These are phyloP conservation scores for Penicillium expansum DNA, from an alignment of 2,329 filamentous ascomycete genomes.

Conservation along the genomic window DNA sequence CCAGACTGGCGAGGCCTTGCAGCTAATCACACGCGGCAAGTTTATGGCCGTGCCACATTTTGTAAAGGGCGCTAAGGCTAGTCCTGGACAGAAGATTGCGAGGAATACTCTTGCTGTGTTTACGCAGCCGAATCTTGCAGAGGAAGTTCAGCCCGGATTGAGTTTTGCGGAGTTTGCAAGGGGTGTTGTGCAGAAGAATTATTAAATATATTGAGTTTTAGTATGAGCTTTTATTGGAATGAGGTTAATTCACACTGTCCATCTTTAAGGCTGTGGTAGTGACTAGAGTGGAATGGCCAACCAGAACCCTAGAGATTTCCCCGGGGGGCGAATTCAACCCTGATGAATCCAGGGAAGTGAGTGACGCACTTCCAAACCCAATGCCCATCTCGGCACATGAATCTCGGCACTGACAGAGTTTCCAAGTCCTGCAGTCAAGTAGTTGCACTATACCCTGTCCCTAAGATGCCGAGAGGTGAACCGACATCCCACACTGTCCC, in stretches of 20 bases:
- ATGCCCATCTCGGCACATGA: no score
- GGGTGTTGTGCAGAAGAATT: slow-evolving; percentile 74
- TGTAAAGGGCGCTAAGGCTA: slow-evolving; percentile 69
- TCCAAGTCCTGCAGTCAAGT: no score
- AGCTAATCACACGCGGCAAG: slow-evolving; percentile 83
- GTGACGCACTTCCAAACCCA: no score
- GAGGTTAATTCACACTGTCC: neutral
- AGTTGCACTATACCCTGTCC: no score
- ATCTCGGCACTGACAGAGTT: no score
- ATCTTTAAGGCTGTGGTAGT: no score
- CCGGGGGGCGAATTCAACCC: no score
- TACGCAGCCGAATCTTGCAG: slow-evolving; percentile 88
- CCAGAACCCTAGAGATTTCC: no score
- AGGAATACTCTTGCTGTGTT: slow-evolving; percentile 93
- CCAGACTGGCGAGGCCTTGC: slow-evolving; percentile 88
- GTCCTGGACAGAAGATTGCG: slow-evolving; percentile 54
- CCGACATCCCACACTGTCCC: no score
- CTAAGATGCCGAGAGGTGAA: no score
- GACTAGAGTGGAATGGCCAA: no score
- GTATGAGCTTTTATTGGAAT: neutral
- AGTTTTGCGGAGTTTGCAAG: slow-evolving; percentile 72
- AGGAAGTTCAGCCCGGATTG: slow-evolving; percentile 68
- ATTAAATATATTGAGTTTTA: slow-evolving; percentile 16
- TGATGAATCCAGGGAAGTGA: no score
- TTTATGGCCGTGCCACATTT: slow-evolving; percentile 97